These are phyloP conservation scores for Zymoseptoria tritici DNA, from an alignment of 2,329 filamentous ascomycete species.

Conservation along the genomic window DNA sequence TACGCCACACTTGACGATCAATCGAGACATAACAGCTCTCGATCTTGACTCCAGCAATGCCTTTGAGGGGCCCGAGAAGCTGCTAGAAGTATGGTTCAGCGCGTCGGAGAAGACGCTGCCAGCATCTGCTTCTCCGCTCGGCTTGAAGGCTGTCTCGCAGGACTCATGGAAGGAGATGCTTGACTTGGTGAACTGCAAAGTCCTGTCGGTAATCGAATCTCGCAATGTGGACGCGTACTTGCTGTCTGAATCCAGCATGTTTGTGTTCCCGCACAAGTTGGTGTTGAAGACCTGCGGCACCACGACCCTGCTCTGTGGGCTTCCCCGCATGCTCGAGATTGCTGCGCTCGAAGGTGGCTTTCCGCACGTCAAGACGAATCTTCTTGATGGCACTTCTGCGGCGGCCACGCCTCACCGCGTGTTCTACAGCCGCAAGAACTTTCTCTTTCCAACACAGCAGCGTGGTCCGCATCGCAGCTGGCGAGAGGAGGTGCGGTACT, in stretches of 20 bases:
- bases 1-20: slow-evolving; percentile 90
- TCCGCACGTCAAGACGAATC: slow-evolving; percentile 64
- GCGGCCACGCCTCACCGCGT: slow-evolving; percentile 88
- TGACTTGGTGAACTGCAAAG: slow-evolving; percentile 96
- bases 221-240: slow-evolving; percentile 94
- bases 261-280: slow-evolving; percentile 98
- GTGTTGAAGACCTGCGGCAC: slow-evolving; percentile 98
- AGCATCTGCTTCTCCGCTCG: slow-evolving; percentile 60
- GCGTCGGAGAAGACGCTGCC: slow-evolving; percentile 68
- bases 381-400: slow-evolving; percentile 59
- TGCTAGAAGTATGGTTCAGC: slow-evolving; percentile 97
- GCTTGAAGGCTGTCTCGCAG: slow-evolving; percentile 75
- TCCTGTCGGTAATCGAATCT: slow-evolving; percentile 86
- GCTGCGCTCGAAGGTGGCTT: slow-evolving; percentile 85
- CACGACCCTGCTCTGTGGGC: slow-evolving; percentile 81
- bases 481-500: slow-evolving; percentile 87
- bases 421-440: slow-evolving; percentile 99
- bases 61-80: slow-evolving; percentile 96
- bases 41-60: slow-evolving; percentile 93
- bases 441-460: slow-evolving; percentile 90
- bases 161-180: slow-evolving; percentile 95
- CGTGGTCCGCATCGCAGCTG: slow-evolving; percentile 92
- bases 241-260: slow-evolving; percentile 98
- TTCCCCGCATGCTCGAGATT: slow-evolving; percentile 87
- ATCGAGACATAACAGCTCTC: slow-evolving; percentile 76